phyloP scores from a whole-genome alignment of 805 yeast genomes.

The Isabelozyma gotoi region DNA sequence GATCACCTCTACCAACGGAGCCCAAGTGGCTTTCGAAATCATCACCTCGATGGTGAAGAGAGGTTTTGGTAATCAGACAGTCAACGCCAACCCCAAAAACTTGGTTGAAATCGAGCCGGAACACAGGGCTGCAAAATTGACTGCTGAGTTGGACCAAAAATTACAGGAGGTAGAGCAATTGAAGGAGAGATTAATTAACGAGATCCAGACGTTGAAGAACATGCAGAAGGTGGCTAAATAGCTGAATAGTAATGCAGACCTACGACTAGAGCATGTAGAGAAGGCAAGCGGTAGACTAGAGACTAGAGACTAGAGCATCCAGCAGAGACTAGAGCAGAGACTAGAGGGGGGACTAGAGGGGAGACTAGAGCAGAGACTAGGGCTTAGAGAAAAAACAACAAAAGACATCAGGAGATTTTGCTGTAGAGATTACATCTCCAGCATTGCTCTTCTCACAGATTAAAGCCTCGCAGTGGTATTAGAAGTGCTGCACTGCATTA shows the following conservation, averaged over 20 bases:
- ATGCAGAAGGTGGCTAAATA: neutral
- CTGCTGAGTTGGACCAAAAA: slow-evolving; percentile 5
- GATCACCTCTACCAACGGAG: slow-evolving; percentile 66
- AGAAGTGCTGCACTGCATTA: too few species aligned
- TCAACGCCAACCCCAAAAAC: slow-evolving; percentile 6
- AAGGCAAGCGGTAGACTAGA: too few species aligned
- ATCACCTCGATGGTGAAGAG: slow-evolving; percentile 74
- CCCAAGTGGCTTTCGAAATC: slow-evolving; percentile 69
- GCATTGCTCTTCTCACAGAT: too few species aligned
- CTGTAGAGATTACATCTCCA: too few species aligned
- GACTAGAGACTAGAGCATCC: too few species aligned
- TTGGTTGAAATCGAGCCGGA: slow-evolving; percentile 8
- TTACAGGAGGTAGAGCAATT: slow-evolving; percentile 13
- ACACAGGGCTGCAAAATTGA: slow-evolving; percentile 4
- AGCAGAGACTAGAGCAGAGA: too few species aligned
- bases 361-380: too few species aligned
- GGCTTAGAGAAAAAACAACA: too few species aligned
- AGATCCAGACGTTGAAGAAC: slow-evolving; percentile 7
- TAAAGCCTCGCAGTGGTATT: too few species aligned
- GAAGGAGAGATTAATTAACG: slow-evolving; percentile 8
- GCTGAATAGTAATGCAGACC: neutral
- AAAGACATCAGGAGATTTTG: too few species aligned
- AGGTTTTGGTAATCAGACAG: slow-evolving; percentile 27
- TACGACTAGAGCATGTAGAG: too few species aligned
- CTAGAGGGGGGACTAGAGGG: too few species aligned